phyloP scores from a whole-genome alignment of 2,329 filamentous ascomycete genomes.

The Alternaria hordeiaustralica region DNA sequence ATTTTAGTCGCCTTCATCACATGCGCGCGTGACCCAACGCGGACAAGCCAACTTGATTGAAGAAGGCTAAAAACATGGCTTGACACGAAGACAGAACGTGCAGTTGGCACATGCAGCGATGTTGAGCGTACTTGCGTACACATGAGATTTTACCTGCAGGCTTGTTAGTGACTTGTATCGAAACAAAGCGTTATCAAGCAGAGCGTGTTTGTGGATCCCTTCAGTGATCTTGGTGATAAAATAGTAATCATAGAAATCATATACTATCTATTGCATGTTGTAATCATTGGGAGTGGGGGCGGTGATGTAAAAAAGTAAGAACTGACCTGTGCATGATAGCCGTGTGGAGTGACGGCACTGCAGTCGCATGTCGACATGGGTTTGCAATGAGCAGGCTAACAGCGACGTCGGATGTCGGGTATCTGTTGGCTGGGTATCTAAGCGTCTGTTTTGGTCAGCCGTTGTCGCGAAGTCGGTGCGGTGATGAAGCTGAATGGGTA shows the following conservation, averaged over 20 bases:
- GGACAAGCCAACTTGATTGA: not conserved
- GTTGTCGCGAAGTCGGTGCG: not conserved
- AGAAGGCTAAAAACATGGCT: not conserved
- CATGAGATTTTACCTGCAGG: conserved; percentile 16
- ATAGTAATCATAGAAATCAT: conserved; percentile 66
- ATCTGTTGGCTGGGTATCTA: not conserved
- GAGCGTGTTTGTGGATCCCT: conserved; percentile 43
- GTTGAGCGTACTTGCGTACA: not conserved
- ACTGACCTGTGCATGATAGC: conserved; percentile 18
- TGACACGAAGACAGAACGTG: not conserved
- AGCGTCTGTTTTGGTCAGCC: conserved; percentile 10
- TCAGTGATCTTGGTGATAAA: conserved; percentile 74
- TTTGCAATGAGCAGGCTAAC: not conserved
- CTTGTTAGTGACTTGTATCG: conserved; percentile 28
- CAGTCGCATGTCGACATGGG: not conserved
- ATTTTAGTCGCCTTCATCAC: not conserved
- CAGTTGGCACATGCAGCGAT: not conserved
- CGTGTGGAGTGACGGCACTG: not conserved
- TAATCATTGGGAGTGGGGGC: conserved; percentile 66
- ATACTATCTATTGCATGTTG: conserved; percentile 71
- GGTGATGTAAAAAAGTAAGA: not conserved
- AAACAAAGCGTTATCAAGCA: conserved; percentile 14
- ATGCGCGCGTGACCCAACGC: not conserved
- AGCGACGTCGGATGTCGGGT: not conserved
- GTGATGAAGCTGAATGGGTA: not conserved